A percentile compares a stretch with the other conserved stretches of the same genome.
Evolutionary conservation across 2,329 filamentous ascomycete species (phyloP).

Genomic region (Phyllosticta citriasiana): DNA sequence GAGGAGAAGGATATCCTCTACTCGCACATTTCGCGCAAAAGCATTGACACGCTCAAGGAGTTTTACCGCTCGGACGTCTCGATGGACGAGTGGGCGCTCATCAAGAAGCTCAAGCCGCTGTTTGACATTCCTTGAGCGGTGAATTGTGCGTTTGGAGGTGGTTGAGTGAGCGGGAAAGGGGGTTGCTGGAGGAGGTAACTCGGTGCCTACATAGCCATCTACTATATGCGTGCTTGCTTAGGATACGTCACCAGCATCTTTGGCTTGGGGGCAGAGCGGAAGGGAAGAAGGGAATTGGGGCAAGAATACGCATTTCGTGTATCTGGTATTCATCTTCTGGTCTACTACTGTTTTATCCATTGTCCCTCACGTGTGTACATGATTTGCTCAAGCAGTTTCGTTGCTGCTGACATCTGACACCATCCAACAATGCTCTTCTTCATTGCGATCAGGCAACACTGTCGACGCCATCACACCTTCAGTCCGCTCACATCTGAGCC

Average conservation of each 20-base stretch:
- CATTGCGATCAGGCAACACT: too few relatives aligned
- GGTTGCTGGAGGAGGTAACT: neutral
- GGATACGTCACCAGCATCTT: neutral
- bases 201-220: neutral
- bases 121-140: constrained; percentile 67
- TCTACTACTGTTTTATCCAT: too few relatives aligned
- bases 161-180: neutral
- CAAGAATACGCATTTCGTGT: too few relatives aligned
- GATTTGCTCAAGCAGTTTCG: too few relatives aligned
- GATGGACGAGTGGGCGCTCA: constrained; percentile 89
- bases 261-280: too few relatives aligned
- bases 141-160: neutral
- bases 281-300: too few relatives aligned
- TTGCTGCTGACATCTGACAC: too few relatives aligned
- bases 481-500: too few relatives aligned
- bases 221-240: neutral
- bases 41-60: constrained; percentile 92
- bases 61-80: constrained; percentile 81
- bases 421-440: too few relatives aligned
- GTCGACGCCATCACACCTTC: too few relatives aligned
- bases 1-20: constrained; percentile 87
- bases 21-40: constrained; percentile 74
- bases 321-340: too few relatives aligned
- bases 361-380: too few relatives aligned
- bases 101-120: constrained; percentile 88